These are phyloP conservation scores for Carex scoparia DNA, from an alignment of 176 grass and related monocot species.

Conservation along the genomic window DNA sequence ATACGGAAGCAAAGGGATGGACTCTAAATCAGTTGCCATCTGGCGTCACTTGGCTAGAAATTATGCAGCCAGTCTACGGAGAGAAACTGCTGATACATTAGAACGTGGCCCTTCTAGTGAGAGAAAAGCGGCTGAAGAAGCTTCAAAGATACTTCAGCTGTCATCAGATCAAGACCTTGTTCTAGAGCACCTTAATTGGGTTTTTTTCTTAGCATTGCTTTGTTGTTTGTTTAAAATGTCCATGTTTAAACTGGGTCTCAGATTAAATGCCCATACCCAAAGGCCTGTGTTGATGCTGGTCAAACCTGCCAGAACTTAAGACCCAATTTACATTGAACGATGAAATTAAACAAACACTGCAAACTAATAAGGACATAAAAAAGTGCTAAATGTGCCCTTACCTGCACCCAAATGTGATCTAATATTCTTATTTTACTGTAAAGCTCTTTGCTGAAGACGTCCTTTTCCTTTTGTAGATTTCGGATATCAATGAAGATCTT, in stretches of 20 bases:
- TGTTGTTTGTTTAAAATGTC: not conserved
- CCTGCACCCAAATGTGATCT: not conserved
- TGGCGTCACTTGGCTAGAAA: constrained; percentile 85
- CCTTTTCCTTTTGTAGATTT: constrained; percentile 46
- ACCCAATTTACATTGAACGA: not conserved
- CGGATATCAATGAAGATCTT: constrained; percentile 78
- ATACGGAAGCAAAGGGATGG: constrained; percentile 90
- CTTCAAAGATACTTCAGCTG: constrained; percentile 72
- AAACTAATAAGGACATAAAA: not conserved
- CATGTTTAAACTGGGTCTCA: constrained; percentile 4
- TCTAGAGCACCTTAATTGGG: constrained; percentile 96
- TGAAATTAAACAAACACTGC: not conserved
- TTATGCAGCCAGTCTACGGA: constrained; percentile 69
- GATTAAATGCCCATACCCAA: not conserved
- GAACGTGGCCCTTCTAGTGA: constrained; percentile 43
- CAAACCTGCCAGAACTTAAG: not conserved
- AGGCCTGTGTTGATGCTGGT: not conserved
- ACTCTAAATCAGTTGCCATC: constrained; percentile 69
- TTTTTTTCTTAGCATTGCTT: constrained; percentile 32
- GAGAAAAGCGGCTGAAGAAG: constrained; percentile 72
- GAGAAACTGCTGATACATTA: constrained; percentile 28
- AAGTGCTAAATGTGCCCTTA: not conserved
- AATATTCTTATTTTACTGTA: not conserved
- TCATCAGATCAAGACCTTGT: constrained; percentile 82
- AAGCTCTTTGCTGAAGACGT: constrained; percentile 14